These are phyloP conservation scores for Malassezia arunalokei DNA, from an alignment of 1,284 basidiomycete species.

Conservation along the genomic window DNA sequence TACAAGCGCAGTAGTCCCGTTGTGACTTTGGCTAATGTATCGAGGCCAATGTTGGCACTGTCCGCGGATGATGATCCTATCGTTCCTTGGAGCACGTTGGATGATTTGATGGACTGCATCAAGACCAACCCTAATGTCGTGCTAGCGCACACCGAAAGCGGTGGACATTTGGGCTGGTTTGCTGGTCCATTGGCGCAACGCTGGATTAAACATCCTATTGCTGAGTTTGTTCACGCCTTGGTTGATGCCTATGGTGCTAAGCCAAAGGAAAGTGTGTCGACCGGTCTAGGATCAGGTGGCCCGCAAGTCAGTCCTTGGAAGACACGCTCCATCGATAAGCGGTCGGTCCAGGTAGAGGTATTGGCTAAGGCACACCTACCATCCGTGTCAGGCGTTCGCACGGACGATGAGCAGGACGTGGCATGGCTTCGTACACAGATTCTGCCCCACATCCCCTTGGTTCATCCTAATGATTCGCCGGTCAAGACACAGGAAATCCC, in stretches of 20 bases:
- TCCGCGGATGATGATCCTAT: conserved; percentile 83
- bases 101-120: conserved; percentile 48
- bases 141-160: conserved; percentile 62
- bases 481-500: conserved; percentile 5
- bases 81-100: conserved; percentile 50
- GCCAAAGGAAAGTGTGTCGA: neutral
- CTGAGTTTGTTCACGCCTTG: conserved; percentile 27
- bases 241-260: conserved; percentile 12
- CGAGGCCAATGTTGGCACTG: conserved; percentile 57
- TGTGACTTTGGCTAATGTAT: conserved; percentile 26
- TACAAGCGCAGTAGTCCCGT: conserved; percentile 51
- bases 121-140: conserved; percentile 58
- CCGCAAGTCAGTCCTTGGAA: conserved; percentile 17
- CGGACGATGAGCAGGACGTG: conserved; percentile 9
- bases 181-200: conserved; percentile 48
- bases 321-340: neutral
- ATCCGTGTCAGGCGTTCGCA: neutral
- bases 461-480: conserved; percentile 34
- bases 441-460: conserved; percentile 29
- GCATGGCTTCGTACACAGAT: conserved; percentile 36
- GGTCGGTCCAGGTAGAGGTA: conserved; percentile 17
- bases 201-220: conserved; percentile 35
- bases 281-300: conserved; percentile 10
- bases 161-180: conserved; percentile 95
- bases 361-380: conserved; percentile 23